Conservation (phyloP, 352 stramenopile species). For the Phytopythium oedochilum region DNA sequence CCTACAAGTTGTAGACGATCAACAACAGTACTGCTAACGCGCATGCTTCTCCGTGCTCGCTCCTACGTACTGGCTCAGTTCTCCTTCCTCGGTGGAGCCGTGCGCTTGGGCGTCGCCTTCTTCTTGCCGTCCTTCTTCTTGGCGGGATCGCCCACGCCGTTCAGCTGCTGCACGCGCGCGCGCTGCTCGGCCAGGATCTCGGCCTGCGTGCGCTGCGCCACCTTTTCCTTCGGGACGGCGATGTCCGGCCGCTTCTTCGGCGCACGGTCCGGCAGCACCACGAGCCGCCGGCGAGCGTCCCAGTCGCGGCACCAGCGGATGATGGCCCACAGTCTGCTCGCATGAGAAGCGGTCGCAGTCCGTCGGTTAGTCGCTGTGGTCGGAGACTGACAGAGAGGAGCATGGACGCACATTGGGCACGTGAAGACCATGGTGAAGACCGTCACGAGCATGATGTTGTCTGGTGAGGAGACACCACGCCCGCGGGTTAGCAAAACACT, state of each 20-base stretch:
- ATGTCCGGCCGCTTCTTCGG: conserved; percentile 79
- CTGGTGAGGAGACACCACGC: conserved; percentile 12
- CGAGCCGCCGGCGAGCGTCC: conserved; percentile 35
- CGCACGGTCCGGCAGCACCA: conserved; percentile 63
- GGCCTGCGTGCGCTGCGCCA: conserved; percentile 59
- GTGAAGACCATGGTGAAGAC: conserved; percentile 84
- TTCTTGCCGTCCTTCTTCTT: conserved; percentile 51
- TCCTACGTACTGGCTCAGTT: no score
- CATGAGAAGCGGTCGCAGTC: no score
- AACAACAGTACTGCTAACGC: no score
- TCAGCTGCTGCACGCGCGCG: conserved; percentile 53
- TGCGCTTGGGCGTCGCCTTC: conserved; percentile 58
- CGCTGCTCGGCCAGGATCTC: conserved; percentile 77
- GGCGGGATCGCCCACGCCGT: conserved; percentile 42
- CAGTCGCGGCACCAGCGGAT: conserved; percentile 73
- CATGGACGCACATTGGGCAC: conserved; percentile 64
- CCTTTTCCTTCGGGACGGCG: conserved; percentile 51
- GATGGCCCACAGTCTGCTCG: conserved; percentile 59
- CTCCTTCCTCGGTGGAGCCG: conserved; percentile 50
- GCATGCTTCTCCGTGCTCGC: no score
- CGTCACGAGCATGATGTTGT: conserved; percentile 71
- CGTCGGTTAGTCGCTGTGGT: background rate
- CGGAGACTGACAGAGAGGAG: background rate
- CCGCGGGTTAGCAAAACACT: background rate
- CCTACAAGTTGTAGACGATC: no score